These are phyloP conservation scores for Rhizoclosmatium globosum DNA, from an alignment of 192 early-diverging fungal species.

Conservation along the genomic window DNA sequence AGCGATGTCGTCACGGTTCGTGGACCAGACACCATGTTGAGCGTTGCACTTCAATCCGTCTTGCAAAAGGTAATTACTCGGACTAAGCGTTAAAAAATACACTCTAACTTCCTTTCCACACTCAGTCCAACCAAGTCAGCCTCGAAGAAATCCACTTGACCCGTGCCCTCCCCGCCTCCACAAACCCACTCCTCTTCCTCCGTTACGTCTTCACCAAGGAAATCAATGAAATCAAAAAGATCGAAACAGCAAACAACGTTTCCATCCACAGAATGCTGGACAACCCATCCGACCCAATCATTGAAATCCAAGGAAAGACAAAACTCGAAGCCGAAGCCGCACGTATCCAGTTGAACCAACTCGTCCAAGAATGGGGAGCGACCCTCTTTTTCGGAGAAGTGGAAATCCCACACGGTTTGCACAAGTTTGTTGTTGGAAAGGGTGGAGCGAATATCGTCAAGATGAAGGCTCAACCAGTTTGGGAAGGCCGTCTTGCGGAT, in stretches of 20 bases:
- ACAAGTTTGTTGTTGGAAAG: conserved; percentile 83
- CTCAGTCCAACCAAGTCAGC: conserved; percentile 71
- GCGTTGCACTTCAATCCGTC: conserved; percentile 78
- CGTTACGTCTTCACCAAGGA: conserved; percentile 77
- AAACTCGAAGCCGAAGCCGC: conserved; percentile 70
- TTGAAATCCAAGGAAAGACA: conserved; percentile 83
- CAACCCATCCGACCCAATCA: conserved; percentile 44
- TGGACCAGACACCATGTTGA: conserved; percentile 76
- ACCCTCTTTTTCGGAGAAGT: conserved; percentile 69
- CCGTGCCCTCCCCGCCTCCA: conserved; percentile 56
- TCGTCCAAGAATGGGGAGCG: conserved; percentile 63
- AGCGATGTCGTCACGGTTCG: conserved; percentile 81
- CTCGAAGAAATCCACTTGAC: conserved; percentile 78
- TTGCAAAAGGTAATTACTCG: conserved; percentile 69
- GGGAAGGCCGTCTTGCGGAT: conserved; percentile 68
- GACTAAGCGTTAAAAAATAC: conserved; percentile 17
- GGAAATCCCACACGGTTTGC: conserved; percentile 80
- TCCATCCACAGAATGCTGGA: conserved; percentile 28
- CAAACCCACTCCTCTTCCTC: conserved; percentile 65
- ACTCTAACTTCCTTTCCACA: background rate
- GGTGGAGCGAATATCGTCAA: conserved; percentile 86
- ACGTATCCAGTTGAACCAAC: conserved; percentile 57
- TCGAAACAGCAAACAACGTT: conserved; percentile 72
- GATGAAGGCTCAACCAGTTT: conserved; percentile 76
- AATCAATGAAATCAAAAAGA: conserved; percentile 73